Evolutionary conservation across 2,329 filamentous ascomycete species (phyloP), one percentile per base, ranked within the genome.

Genomic region (Thermoascus crustaceus): DNA sequence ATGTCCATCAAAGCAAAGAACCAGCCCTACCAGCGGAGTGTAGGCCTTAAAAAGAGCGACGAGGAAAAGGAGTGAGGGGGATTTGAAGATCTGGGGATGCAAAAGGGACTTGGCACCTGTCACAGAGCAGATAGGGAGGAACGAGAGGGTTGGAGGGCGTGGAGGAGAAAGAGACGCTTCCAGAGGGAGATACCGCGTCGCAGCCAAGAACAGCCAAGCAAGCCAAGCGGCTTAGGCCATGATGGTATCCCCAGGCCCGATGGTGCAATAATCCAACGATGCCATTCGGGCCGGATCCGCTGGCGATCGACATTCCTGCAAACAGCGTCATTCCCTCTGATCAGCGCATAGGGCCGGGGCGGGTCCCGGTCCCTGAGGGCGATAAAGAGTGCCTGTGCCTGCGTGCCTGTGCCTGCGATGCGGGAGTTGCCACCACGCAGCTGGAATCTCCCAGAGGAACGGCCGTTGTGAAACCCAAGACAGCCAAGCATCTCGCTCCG

Each of bases 101-200:
- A n/a, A n/a, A n/a, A n/a, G n/a, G n/a, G n/a, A n/a, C 11, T 29
- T 29, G 13, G 40, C 32, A 16, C 14, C 26, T 13, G 14, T 7
- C n/a, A n/a, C n/a, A n/a, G n/a, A n/a, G 4, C 23, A 5, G 9
- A 21, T 4, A 18, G 11, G 20, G 20, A 10, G 10, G 13, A 26
- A 14, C 11, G 8, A 26, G 16, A 11, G 19, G 21, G 14, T 4
- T 5, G 19, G 8, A 23, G n/a, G 7, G 11, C 2, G 13, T 16
- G 13, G 10, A 16, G 4, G 13, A 10, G 13, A 4, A 17, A 16
- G 6, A 14, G 11, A 8, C 24, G n/a, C n/a, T n/a, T n/a, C n/a
- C n/a, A n/a, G n/a, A n/a, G n/a, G n/a, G n/a, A n/a, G n/a, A n/a
- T n/a, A n/a, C n/a, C 24, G 14, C 14, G 24, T 26, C 6, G n/a